Evolutionary conservation across 1,284 basidiomycete genomes (phyloP), one percentile per base, ranked within the genome.

Genomic region (Waitea zeae): DNA sequence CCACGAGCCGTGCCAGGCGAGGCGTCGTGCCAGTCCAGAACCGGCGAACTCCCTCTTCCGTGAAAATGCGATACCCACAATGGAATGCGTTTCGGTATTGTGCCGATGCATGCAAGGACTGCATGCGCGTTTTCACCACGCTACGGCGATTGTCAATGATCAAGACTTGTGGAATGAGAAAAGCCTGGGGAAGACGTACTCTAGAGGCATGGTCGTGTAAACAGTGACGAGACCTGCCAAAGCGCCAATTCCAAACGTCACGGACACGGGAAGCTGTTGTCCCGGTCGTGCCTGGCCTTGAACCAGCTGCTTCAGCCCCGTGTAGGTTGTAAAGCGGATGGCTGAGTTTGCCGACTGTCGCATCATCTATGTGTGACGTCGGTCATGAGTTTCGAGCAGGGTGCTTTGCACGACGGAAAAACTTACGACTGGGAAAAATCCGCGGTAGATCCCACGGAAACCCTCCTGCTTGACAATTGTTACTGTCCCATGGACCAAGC

Each of bases 21-120:
- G 92, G 92, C 2, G 90, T 93, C 4, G 93, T 89, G 1, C 93
- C 93, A 15, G 84, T 86, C 93, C 93, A 98, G 57, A 98, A 95
- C 31, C 82, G 70, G 18, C 74, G 47, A 12, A 92, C 42, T 5
- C 90, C 90, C 50, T 95, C 88, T 53, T 93, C 86, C 0, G 77
- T 87, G 43, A 87, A 74, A 47, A 93, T 90, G 30, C 88, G 67
- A 50, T 90, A 90, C 3, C 76, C 87, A 50, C 92, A 97, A 50
- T 96, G 88, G 58, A 96, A 82, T 1, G 90, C 81, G 51, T 92
- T 95, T 28, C 74, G 70, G 54, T 97, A 98, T 43, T 88, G 75
- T 29, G 68, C 58, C 13, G 72, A 65, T 2, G 90, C 93, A 43
- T 76, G 70, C 19, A 97, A 65, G 1, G 86, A 80, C 53, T 98